A percentile compares a stretch with the other conserved stretches of the same genome.
These are phyloP conservation scores for Hyphodiscus sp. DNA, from an alignment of 2,329 filamentous ascomycete species.

Conservation along the genomic window DNA sequence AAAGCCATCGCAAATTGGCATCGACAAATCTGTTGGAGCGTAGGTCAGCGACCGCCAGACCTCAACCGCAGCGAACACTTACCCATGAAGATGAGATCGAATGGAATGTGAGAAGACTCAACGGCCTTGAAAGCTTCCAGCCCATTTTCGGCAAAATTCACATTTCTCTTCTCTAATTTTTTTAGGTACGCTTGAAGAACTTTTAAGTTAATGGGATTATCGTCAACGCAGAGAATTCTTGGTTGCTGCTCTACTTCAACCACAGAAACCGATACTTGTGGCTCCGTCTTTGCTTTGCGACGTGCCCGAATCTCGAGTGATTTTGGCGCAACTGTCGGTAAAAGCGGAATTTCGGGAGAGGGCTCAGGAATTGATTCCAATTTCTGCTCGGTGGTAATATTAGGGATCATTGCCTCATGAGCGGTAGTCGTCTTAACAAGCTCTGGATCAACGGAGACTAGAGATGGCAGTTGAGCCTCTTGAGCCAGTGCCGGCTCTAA, in stretches of 20 bases:
- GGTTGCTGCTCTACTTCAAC: background rate
- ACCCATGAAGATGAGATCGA: slow-evolving; percentile 43
- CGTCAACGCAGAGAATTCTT: slow-evolving; percentile 30
- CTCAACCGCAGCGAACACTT: slow-evolving; percentile 29
- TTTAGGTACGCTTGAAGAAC: slow-evolving; percentile 25
- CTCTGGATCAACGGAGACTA: no score
- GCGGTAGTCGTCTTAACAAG: no score
- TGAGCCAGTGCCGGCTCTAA: no score
- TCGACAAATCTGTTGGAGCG: slow-evolving; percentile 39
- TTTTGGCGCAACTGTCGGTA: no score
- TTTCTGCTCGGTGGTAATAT: no score
- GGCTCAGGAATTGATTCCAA: no score
- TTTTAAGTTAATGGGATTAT: slow-evolving; percentile 35
- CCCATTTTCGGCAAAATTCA: slow-evolving; percentile 36
- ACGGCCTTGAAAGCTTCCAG: slow-evolving; percentile 34
- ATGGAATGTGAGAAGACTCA: slow-evolving; percentile 24
- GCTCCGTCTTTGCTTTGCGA: no score
- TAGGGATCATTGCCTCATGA: no score
- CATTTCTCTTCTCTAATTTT: slow-evolving; percentile 27
- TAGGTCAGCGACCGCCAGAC: background rate
- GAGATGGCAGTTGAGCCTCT: no score
- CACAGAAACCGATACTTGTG: no score
- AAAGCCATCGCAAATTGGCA: slow-evolving; percentile 47
- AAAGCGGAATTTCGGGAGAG: no score
- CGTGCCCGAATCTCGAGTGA: no score